phyloP scores from a whole-genome alignment of 2,329 filamentous ascomycete species.

The Cytospora paraplurivora region DNA sequence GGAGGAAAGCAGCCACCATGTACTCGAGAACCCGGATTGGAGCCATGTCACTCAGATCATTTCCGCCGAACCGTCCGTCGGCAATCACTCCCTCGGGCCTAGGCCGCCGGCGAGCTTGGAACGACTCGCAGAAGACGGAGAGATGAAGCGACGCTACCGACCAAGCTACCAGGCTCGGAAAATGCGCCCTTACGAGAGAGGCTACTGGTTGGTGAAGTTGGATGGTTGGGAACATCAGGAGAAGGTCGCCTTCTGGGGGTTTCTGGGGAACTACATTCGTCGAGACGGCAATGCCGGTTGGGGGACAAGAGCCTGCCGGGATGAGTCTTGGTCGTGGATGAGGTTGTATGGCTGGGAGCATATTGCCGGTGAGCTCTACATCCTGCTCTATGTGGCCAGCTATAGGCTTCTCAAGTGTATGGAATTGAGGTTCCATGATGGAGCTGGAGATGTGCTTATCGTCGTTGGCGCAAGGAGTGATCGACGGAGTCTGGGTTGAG shows the following conservation, averaged over 20 bases:
- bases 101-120: slow-evolving; percentile 48
- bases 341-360: slow-evolving; percentile 79
- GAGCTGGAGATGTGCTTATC: slow-evolving; percentile 55
- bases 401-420: slow-evolving; percentile 60
- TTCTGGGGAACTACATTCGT: slow-evolving; percentile 60
- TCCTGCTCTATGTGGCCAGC: slow-evolving; percentile 74
- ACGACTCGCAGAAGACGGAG: slow-evolving; percentile 55
- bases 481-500: not conserved
- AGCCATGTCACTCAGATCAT: slow-evolving; percentile 7
- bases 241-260: slow-evolving; percentile 61
- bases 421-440: slow-evolving; percentile 68
- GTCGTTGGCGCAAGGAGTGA: slow-evolving; percentile 41
- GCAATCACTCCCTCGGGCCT: slow-evolving; percentile 45
- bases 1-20: not conserved
- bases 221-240: slow-evolving; percentile 52
- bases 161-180: slow-evolving; percentile 52
- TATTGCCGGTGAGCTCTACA: slow-evolving; percentile 70
- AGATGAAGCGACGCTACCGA: slow-evolving; percentile 55
- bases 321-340: slow-evolving; percentile 49
- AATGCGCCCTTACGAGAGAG: slow-evolving; percentile 66
- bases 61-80: slow-evolving; percentile 50
- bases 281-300: slow-evolving; percentile 62
- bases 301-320: slow-evolving; percentile 62
- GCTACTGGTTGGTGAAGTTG: slow-evolving; percentile 73
- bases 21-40: slow-evolving; percentile 13